Evolutionary conservation across 2,329 filamentous ascomycete species (phyloP), one percentile per base, ranked within the genome.

Genomic region (Pseudogymnoascus sp.): DNA sequence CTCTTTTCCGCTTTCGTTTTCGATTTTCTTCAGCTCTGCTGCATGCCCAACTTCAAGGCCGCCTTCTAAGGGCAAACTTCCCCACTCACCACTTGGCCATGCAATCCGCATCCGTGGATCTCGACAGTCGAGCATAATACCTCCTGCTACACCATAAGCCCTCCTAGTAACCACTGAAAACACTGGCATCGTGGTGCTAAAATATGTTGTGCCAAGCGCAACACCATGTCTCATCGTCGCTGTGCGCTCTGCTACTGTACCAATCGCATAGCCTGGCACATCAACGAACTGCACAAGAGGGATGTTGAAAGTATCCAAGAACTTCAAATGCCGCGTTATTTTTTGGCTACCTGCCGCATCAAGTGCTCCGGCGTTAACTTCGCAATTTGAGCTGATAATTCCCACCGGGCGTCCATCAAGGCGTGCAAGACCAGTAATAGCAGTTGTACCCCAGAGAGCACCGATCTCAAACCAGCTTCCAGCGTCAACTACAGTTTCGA

Each of bases 181-280:
- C 2, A 88, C 78, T 0, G 85, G 83, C 60, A 80, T 81, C 0
- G 83, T 87, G 0, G 83, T 87, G 25, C 80, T 80, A 69, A 82
- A 86, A 69, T 87, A 87, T 0, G 84, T 78, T 61, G 82, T 82
- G 6, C 80, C 83, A 1, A 87, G 77, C 52, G 82, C 79, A 5
- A 87, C 77, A 0, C 85, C 85, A 74, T 84, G 84, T 61, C 83
- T 77, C 85, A 87, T 87, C 0, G 84, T 87, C 12, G 83, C 84
- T 5, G 78, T 81, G 12, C 83, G 76, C 70, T 87, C 85, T 1
- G 84, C 84, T 0, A 82, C 77, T 0, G 84, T 87, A 45, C 85
- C 85, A 55, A 87, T 83, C 0, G 84, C 83, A 65, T 87, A 87
- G 1, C 85, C 82, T 4, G 81, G 84, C 1, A 85, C 76, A 69